Percentiles rank a stretch among this genome's conserved stretches.
Evolutionary conservation across 192 early-diverging fungal genomes (phyloP).

Genomic region (Coemansia pectinata): DNA sequence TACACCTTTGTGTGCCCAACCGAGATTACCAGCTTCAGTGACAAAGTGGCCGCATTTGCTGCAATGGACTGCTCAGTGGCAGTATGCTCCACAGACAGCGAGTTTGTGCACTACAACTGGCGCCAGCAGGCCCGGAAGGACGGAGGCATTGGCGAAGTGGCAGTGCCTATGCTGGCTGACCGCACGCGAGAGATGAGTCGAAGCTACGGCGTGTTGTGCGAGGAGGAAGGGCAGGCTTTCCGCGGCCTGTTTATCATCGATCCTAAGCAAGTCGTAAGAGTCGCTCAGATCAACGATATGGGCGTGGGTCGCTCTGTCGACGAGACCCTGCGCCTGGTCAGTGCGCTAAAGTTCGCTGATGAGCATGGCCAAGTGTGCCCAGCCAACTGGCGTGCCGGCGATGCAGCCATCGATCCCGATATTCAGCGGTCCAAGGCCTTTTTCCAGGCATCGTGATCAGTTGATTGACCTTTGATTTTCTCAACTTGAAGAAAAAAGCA

Average conservation of each 20-base stretch:
- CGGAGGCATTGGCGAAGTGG: slow-evolving; percentile 80
- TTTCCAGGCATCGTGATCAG: slow-evolving; percentile 3
- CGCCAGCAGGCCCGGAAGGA: slow-evolving; percentile 64
- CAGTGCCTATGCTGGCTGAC: slow-evolving; percentile 80
- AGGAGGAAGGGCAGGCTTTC: slow-evolving; percentile 69
- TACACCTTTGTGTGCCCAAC: slow-evolving; percentile 81
- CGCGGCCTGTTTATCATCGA: slow-evolving; percentile 84
- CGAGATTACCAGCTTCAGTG: slow-evolving; percentile 78
- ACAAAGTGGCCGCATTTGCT: slow-evolving; percentile 69
- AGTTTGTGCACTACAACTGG: slow-evolving; percentile 84
- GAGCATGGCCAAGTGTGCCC: slow-evolving; percentile 74
- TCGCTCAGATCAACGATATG: slow-evolving; percentile 76
- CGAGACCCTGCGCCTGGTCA: slow-evolving; percentile 77
- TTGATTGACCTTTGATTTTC: not conserved
- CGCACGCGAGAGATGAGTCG: slow-evolving; percentile 67
- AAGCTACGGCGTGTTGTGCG: slow-evolving; percentile 74
- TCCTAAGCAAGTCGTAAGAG: slow-evolving; percentile 69
- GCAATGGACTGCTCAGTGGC: slow-evolving; percentile 65
- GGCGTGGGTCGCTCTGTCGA: slow-evolving; percentile 77
- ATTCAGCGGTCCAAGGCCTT: slow-evolving; percentile 9
- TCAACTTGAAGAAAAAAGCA: not conserved
- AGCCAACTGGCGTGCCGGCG: slow-evolving; percentile 73
- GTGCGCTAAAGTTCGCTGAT: slow-evolving; percentile 82
- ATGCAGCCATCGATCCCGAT: slow-evolving; percentile 2
- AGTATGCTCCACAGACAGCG: slow-evolving; percentile 66